A percentile compares a stretch with the other conserved stretches of the same genome.
These are phyloP conservation scores for Nakazawaea peltata DNA, from an alignment of 805 yeast species.

Conservation along the genomic window DNA sequence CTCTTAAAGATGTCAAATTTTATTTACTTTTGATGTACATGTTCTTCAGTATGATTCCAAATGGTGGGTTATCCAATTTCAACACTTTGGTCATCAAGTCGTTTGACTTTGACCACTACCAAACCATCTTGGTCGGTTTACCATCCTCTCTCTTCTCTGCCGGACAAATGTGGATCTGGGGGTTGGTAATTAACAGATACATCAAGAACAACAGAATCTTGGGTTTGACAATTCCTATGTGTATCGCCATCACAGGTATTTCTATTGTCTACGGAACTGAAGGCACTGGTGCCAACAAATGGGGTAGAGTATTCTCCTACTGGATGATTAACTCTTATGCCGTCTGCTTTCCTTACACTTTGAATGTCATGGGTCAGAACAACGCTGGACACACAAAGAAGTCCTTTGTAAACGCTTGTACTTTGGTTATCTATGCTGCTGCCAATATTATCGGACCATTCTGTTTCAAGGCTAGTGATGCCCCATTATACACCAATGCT, in stretches of 20 bases:
- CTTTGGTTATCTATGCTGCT: conserved; percentile 39
- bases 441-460: conserved; percentile 51
- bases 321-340: conserved; percentile 24
- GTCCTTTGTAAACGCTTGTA: conserved; percentile 32
- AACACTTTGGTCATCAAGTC: conserved; percentile 18
- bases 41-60: conserved; percentile 20
- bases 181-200: conserved; percentile 10
- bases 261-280: conserved; percentile 20
- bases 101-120: conserved; percentile 8
- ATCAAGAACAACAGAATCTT: conserved; percentile 15
- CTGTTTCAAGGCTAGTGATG: conserved; percentile 34
- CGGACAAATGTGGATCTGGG: conserved; percentile 11
- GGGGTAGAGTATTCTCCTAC: conserved; percentile 23
- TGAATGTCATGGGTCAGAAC: conserved; percentile 24
- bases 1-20: conserved; percentile 17
- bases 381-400: conserved; percentile 48
- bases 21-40: conserved; percentile 15
- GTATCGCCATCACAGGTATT: conserved; percentile 18
- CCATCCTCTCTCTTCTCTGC: conserved; percentile 18
- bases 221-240: conserved; percentile 16
- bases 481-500: conserved; percentile 35
- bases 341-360: conserved; percentile 18
- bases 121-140: conserved; percentile 11
- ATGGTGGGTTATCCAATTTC: conserved; percentile 22
- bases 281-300: conserved; percentile 15